Evolutionary conservation across 805 yeast species (phyloP).

Genomic region (Kazachstania bromeliacearum): DNA sequence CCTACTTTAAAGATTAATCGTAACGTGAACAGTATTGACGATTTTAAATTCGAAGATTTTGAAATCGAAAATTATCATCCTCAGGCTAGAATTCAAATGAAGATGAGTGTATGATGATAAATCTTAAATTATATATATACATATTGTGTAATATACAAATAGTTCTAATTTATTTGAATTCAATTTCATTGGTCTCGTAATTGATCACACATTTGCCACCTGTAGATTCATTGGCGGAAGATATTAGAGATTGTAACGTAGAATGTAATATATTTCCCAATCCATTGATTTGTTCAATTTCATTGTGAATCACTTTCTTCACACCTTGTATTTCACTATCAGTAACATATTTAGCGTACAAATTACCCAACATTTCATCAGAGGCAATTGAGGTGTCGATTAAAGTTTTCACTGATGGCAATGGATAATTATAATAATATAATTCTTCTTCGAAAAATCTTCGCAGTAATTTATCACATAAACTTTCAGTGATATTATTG

Average conservation of each 20-base stretch:
- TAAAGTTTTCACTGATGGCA: constrained; percentile 24
- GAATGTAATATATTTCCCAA: constrained; percentile 3
- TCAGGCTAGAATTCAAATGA: constrained; percentile 79
- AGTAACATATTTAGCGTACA: constrained; percentile 7
- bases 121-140: neutral
- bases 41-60: constrained; percentile 81
- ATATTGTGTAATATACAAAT: neutral
- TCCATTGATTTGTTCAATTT: constrained; percentile 10
- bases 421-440: constrained; percentile 17
- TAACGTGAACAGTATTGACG: constrained; percentile 66
- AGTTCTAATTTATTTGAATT: constrained; percentile 6
- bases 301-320: constrained; percentile 8
- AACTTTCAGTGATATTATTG: neutral
- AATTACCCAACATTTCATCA: constrained; percentile 11
- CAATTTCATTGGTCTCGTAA: constrained; percentile 30
- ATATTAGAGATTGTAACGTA: constrained; percentile 29
- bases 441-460: constrained; percentile 29
- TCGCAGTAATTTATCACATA: neutral
- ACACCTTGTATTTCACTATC: constrained; percentile 6
- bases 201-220: constrained; percentile 31
- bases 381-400: constrained; percentile 10
- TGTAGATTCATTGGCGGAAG: constrained; percentile 31
- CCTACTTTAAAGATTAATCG: constrained; percentile 71
- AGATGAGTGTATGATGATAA: constrained; percentile 74
- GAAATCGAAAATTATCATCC: constrained; percentile 74